phyloP scores from a whole-genome alignment of 2,329 filamentous ascomycete species.

The Aureobasidium lini region DNA sequence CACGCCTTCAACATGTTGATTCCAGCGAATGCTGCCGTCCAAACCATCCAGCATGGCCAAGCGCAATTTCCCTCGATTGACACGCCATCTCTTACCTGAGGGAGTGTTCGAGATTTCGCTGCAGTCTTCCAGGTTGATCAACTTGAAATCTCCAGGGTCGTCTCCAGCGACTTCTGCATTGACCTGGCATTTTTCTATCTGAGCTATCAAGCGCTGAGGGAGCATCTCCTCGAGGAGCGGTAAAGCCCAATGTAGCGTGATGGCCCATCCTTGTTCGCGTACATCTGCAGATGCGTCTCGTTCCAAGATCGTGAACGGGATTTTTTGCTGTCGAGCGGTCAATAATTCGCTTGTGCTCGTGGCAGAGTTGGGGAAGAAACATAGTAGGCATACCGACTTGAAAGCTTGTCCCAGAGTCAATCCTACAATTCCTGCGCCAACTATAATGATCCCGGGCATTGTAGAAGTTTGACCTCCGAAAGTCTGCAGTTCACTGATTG shows the following conservation, averaged over 20 bases:
- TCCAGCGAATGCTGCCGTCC: not conserved
- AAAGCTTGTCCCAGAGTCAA: not conserved
- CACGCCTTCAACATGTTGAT: not conserved
- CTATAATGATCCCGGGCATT: not conserved
- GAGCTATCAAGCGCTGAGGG: not conserved
- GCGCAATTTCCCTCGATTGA: conserved; percentile 2
- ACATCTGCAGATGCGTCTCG: not conserved
- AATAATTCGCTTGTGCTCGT: not conserved
- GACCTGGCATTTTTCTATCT: not conserved
- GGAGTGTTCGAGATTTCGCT: not conserved
- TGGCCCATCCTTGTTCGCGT: not conserved
- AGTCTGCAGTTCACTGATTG: not conserved
- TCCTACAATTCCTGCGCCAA: not conserved
- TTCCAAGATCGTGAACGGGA: not conserved
- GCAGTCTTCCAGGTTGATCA: conserved; percentile 4
- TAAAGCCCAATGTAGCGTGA: conserved; percentile 1
- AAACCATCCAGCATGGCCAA: not conserved
- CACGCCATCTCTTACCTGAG: not conserved
- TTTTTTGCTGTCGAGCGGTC: not conserved
- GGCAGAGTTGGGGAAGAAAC: not conserved
- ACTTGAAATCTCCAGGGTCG: not conserved
- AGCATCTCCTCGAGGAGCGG: conserved; percentile 1
- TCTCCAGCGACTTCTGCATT: not conserved
- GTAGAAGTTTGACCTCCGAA: not conserved
- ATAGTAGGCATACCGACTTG: not conserved